Percentiles rank a stretch among this genome's conserved stretches.
Evolutionary conservation across 192 early-diverging fungal species (phyloP).

Genomic region (Glomus cerebriforme): DNA sequence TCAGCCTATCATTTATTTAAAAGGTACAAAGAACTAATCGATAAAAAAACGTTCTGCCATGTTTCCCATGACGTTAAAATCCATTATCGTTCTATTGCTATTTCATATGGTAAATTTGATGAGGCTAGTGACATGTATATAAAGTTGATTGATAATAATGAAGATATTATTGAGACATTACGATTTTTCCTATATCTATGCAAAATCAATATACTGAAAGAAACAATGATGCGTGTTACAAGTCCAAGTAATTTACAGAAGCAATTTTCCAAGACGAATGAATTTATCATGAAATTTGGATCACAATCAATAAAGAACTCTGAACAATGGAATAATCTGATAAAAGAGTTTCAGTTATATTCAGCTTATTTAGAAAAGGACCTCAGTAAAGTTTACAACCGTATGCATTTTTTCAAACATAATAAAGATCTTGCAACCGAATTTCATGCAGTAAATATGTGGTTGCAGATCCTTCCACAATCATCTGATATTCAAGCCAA

Average conservation of each 20-base stretch:
- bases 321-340: not conserved
- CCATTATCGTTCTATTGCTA: not conserved
- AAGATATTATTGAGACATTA: slow-evolving; percentile 9
- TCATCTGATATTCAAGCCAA: not conserved
- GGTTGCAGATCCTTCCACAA: slow-evolving; percentile 8
- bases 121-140: slow-evolving; percentile 1
- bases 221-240: not conserved
- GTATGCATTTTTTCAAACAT: not conserved
- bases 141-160: not conserved
- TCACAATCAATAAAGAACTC: not conserved
- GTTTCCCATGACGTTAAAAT: not conserved
- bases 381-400: not conserved
- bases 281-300: not conserved
- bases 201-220: slow-evolving; percentile 1
- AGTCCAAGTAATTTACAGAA: not conserved
- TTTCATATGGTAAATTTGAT: slow-evolving; percentile 1
- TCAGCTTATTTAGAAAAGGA: slow-evolving; percentile 3
- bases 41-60: not conserved
- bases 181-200: not conserved
- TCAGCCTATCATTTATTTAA: not conserved
- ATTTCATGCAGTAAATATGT: slow-evolving; percentile 15
- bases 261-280: not conserved
- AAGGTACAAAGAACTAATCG: slow-evolving; percentile 4
- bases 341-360: slow-evolving; percentile 17
- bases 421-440: not conserved